phyloP scores from a whole-genome alignment of 108 stramenopile species.

The Cyclotella choctawhatcheeana region DNA sequence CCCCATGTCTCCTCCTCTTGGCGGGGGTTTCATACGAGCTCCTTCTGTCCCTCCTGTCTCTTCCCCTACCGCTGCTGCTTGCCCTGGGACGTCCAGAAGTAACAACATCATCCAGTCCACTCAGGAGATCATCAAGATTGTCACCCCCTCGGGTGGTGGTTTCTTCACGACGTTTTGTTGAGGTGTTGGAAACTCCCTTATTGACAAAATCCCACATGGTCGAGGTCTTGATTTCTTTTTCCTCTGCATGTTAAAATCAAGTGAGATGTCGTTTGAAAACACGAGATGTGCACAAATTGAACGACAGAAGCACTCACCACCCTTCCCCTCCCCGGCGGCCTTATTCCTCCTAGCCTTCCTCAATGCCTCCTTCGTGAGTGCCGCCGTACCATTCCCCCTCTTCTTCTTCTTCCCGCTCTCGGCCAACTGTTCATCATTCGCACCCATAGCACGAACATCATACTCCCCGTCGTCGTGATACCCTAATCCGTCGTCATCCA shows the following conservation, averaged over 20 bases:
- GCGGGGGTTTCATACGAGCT: not conserved
- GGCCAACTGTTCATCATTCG: slow-evolving; percentile 13
- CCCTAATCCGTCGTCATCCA: slow-evolving; percentile 98
- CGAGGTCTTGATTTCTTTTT: slow-evolving; percentile 29
- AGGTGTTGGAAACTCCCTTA: slow-evolving; percentile 41
- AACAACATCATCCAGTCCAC: slow-evolving; percentile 54
- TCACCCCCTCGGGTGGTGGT: slow-evolving; percentile 1
- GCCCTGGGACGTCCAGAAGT: slow-evolving; percentile 2
- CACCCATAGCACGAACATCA: slow-evolving; percentile 72
- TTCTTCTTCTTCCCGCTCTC: slow-evolving; percentile 20
- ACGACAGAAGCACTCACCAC: not conserved
- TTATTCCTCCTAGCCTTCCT: slow-evolving; percentile 72
- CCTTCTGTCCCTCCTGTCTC: slow-evolving; percentile 4
- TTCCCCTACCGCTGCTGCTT: slow-evolving; percentile 18
- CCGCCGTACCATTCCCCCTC: slow-evolving; percentile 51
- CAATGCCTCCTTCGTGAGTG: slow-evolving; percentile 64
- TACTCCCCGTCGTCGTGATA: slow-evolving; percentile 99
- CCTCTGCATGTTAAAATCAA: slow-evolving; percentile 13
- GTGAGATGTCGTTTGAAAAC: not conserved
- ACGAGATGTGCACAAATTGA: not conserved
- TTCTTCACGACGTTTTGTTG: slow-evolving; percentile 3
- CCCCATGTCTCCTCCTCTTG: slow-evolving; percentile 1
- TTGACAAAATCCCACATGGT: slow-evolving; percentile 87
- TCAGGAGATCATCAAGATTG: slow-evolving; percentile 62
- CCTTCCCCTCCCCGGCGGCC: slow-evolving; percentile 21